Base-by-base conservation (phyloP, 2,329 filamentous ascomycete species). In the Elsinoe ampelina region DNA sequence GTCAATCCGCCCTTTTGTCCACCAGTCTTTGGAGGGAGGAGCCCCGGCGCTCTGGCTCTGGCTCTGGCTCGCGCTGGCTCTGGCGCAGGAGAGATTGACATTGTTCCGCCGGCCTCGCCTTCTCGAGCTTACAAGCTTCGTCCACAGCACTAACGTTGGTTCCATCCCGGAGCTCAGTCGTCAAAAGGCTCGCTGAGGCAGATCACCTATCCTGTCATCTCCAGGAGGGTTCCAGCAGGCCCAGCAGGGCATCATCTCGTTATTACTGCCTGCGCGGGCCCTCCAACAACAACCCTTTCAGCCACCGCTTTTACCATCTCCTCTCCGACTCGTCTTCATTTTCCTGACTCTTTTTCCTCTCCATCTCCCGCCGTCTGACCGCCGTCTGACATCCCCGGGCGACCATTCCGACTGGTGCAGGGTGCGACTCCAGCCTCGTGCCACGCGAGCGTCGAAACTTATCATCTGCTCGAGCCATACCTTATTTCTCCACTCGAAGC, bases 131-230 rank as follows among this genome's bases (percentile, higher is more conserved):
- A 22, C 12, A 30, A 30, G 26, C 26, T 30, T 30, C 26, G 26
- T 30, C 17, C 22, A 11, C 45, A 50, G 45, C 45, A 52, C 48
- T 52, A 52, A 52, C 48, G 48, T 52, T 52, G 48, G 48, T 52
- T 39, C 48, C 38, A 52, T 38, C 22, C 26, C 26, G 26, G 26
- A 30, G 26, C 26, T 30, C 26, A 20, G 48, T 52, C 48, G 48
- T 52, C 48, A 52, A 52, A 52, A 52, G 48, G 41, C 17, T 52
- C 48, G 48, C 32, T 52, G 48, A 52, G 34, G 48, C 48, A 52
- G 48, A 52, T 52, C 48, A 52, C 26, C 48, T 52, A 52, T 52
- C 48, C 48, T 52, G 48, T 52, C 48, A 52, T 52, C 48, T 52
- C 48, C 41, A 45, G 20, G 15, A 17, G 15, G 41, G 41, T 30